phyloP scores from a whole-genome alignment of 306 rosid species.

The Mimosa bimucronata region DNA sequence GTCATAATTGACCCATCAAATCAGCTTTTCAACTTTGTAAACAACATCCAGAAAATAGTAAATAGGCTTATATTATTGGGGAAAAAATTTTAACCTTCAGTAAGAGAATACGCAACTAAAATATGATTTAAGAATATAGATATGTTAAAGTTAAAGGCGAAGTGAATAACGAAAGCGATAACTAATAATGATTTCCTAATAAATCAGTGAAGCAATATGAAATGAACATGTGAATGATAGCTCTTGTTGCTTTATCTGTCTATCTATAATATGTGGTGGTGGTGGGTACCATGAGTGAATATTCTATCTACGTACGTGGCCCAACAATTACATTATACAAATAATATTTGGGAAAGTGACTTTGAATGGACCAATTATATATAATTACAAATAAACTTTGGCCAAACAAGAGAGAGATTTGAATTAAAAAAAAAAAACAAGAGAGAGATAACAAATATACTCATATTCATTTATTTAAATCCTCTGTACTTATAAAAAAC shows the following conservation, averaged over 20 bases:
- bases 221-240: slow-evolving; percentile 28
- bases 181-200: too few species aligned
- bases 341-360: not conserved
- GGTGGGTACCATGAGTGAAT: slow-evolving; percentile 45
- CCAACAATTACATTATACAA: not conserved
- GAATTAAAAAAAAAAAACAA: too few species aligned
- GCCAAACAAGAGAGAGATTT: not conserved
- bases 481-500: not conserved
- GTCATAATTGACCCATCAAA: not conserved
- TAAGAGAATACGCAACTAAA: not conserved
- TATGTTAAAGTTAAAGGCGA: not conserved
- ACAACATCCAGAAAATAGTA: not conserved
- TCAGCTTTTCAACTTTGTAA: not conserved
- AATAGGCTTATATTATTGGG: not conserved
- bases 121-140: not conserved
- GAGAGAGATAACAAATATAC: not conserved
- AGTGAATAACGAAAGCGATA: not conserved
- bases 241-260: slow-evolving; percentile 30
- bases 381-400: not conserved
- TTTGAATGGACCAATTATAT: not conserved
- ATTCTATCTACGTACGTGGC: not conserved
- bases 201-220: not conserved
- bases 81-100: not conserved
- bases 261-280: slow-evolving; percentile 30
- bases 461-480: not conserved